Percentiles rank a stretch among this genome's conserved stretches.
phyloP scores from a whole-genome alignment of 345 rosid species.

The Aegle marmelos region DNA sequence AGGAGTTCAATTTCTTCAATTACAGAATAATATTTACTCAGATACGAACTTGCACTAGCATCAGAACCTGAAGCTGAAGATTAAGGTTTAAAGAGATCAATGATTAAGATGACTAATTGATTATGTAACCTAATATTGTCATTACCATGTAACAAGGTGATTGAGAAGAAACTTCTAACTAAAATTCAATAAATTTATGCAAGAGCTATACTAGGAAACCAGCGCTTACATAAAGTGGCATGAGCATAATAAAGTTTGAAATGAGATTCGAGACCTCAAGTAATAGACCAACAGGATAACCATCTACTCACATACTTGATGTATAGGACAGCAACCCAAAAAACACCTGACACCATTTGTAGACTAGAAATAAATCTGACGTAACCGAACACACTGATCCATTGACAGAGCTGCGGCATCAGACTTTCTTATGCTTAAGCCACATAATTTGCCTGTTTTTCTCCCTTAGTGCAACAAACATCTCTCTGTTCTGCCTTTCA shows the following conservation, averaged over 20 bases:
- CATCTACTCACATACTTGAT: not conserved
- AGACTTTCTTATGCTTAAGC: constrained; percentile 5
- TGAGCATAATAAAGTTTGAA: not conserved
- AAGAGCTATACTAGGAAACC: not conserved
- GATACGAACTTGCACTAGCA: no score
- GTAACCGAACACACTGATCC: not conserved
- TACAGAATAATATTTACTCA: no score
- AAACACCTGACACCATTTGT: not conserved
- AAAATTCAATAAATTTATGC: not conserved
- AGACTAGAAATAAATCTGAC: not conserved
- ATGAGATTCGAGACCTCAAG: not conserved
- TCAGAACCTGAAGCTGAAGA: not conserved
- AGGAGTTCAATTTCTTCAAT: no score
- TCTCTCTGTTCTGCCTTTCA: constrained; percentile 3
- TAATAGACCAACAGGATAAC: not conserved
- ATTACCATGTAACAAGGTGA: not conserved
- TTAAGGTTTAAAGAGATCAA: not conserved
- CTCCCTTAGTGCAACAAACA: not conserved
- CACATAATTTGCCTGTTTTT: constrained; percentile 1
- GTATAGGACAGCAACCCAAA: not conserved
- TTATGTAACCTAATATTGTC: not conserved
- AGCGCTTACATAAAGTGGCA: not conserved
- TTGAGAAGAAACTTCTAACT: not conserved
- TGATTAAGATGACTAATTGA: not conserved
- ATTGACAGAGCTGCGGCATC: not conserved